Conservation (phyloP, 345 rosid genomes). For the Eucalyptus polyanthemos region DNA sequence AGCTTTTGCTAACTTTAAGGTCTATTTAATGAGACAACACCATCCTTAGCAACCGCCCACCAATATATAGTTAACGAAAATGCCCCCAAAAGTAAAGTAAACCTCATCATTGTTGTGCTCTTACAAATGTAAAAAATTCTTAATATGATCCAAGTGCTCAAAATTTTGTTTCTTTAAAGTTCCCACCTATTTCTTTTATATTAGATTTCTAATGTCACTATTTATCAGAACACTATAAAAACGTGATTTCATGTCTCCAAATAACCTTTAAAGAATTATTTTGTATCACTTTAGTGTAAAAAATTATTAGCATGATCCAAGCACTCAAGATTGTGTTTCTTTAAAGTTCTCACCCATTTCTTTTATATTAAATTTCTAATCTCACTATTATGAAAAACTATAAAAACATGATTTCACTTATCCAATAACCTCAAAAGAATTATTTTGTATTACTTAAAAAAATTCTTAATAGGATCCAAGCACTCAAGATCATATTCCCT, state of each 20-base stretch:
- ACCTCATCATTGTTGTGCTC: background rate
- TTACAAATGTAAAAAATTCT: background rate
- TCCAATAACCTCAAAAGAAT: background rate
- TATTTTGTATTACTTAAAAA: background rate
- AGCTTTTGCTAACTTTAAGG: background rate
- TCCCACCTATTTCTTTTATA: background rate
- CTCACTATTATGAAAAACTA: background rate
- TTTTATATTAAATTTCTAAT: too few relatives aligned
- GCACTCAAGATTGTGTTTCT: background rate
- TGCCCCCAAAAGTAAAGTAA: background rate
- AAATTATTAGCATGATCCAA: background rate
- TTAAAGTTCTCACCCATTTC: background rate
- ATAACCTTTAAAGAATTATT: background rate
- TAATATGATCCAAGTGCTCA: background rate
- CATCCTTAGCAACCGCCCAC: background rate
- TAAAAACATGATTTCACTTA: background rate
- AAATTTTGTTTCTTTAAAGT: background rate
- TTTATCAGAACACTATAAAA: background rate
- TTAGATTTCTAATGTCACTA: background rate
- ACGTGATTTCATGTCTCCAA: background rate
- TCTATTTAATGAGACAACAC: background rate
- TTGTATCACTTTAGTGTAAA: background rate
- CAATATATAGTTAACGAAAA: background rate
- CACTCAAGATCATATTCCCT: background rate
- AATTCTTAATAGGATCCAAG: background rate